Percentiles rank a stretch among this genome's conserved stretches.
Evolutionary conservation across 352 stramenopile species (phyloP).

Genomic region (Globisporangium paddicum): DNA sequence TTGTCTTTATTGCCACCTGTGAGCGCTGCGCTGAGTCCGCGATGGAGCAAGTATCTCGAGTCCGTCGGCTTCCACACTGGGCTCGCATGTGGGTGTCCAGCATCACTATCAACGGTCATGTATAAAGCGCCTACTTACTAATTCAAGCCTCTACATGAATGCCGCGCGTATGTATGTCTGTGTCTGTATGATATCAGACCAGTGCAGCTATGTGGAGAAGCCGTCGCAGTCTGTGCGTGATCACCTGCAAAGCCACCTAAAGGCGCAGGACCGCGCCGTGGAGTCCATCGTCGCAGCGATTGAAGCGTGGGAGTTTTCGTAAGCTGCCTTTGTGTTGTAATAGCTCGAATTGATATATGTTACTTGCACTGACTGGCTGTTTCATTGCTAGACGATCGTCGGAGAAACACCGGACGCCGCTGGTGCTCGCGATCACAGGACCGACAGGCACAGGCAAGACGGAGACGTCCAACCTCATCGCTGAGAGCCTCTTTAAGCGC

Average conservation of each 20-base stretch:
- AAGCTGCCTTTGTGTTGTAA: constrained; percentile 3
- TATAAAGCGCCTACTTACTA: too few species aligned
- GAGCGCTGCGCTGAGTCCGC: constrained; percentile 1
- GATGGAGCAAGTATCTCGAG: constrained; percentile 29
- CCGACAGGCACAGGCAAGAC: constrained; percentile 90
- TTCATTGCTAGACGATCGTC: constrained; percentile 28
- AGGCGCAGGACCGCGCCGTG: constrained; percentile 58
- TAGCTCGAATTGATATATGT: not conserved
- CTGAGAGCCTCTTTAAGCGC: constrained; percentile 78
- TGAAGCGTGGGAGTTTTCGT: constrained; percentile 84
- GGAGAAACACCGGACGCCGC: constrained; percentile 53
- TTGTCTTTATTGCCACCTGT: not conserved
- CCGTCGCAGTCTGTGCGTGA: constrained; percentile 48
- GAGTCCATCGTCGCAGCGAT: constrained; percentile 64
- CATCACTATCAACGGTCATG: too few species aligned
- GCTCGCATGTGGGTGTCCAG: constrained; percentile 34
- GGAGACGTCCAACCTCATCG: constrained; percentile 82
- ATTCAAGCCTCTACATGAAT: not conserved
- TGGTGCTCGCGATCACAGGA: constrained; percentile 87
- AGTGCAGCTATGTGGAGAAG: constrained; percentile 70
- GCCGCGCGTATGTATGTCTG: not conserved
- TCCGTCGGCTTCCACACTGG: constrained; percentile 38
- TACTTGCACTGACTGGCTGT: constrained; percentile 2
- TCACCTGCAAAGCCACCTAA: constrained; percentile 53
- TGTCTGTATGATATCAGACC: constrained; percentile 23